phyloP scores from a whole-genome alignment of 805 yeast species.

The Phaffomyces opuntiae region DNA sequence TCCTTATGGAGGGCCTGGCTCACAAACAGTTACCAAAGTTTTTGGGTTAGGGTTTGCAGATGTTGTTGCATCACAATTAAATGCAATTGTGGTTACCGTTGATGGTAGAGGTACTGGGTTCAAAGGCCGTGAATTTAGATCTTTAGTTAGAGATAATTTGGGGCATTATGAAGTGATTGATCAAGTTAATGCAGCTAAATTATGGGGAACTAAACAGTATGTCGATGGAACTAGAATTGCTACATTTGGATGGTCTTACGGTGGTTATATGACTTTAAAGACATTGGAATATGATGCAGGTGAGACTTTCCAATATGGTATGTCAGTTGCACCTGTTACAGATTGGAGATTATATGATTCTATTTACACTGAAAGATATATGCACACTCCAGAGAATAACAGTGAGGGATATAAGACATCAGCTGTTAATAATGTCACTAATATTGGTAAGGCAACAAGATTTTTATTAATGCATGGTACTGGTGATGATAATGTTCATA shows the following conservation, averaged over 20 bases:
- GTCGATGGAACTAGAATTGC: slow-evolving; percentile 68
- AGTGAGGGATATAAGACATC: slow-evolving; percentile 52
- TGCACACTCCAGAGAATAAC: slow-evolving; percentile 76
- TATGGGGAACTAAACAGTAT: slow-evolving; percentile 55
- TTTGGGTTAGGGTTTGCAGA: slow-evolving; percentile 64
- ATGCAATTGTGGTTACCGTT: slow-evolving; percentile 86
- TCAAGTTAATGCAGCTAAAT: slow-evolving; percentile 77
- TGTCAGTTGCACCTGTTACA: slow-evolving; percentile 97
- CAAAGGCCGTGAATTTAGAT: slow-evolving; percentile 72
- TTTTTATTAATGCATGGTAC: slow-evolving; percentile 92
- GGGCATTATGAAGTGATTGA: slow-evolving; percentile 82
- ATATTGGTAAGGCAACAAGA: slow-evolving; percentile 51
- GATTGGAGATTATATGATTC: slow-evolving; percentile 91
- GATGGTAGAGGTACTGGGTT: slow-evolving; percentile 97
- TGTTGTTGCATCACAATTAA: slow-evolving; percentile 66
- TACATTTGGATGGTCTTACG: slow-evolving; percentile 98
- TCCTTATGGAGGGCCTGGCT: slow-evolving; percentile 94
- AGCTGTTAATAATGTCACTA: slow-evolving; percentile 48
- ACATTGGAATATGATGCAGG: slow-evolving; percentile 79
- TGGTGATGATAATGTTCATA: slow-evolving; percentile 95
- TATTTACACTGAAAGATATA: slow-evolving; percentile 89
- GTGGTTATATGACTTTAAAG: slow-evolving; percentile 89
- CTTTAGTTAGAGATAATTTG: slow-evolving; percentile 70
- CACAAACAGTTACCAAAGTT: slow-evolving; percentile 67
- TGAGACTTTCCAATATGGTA: slow-evolving; percentile 73